These are phyloP conservation scores for Lachancea waltii DNA, from an alignment of 805 yeast species.

Conservation along the genomic window DNA sequence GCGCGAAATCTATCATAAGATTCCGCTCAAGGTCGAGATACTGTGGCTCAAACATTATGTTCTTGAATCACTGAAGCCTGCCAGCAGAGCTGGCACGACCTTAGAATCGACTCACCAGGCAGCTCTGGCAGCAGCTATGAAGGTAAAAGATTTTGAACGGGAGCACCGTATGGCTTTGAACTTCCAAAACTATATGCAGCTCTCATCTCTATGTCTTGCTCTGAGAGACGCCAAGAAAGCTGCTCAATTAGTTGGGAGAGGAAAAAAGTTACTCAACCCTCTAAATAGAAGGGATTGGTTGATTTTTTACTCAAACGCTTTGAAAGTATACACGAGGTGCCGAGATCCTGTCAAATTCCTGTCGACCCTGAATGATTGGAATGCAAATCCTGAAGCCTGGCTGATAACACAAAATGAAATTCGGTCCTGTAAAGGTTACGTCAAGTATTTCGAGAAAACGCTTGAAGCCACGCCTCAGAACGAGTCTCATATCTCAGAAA, in stretches of 20 bases:
- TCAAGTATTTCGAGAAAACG: constrained; percentile 16
- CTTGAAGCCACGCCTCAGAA: not conserved
- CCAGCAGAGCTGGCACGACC: not conserved
- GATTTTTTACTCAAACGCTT: constrained; percentile 18
- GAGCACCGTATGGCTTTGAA: constrained; percentile 11
- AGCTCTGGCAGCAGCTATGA: constrained; percentile 1
- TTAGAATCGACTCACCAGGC: constrained; percentile 2
- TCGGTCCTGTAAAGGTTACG: constrained; percentile 20
- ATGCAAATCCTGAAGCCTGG: constrained; percentile 15
- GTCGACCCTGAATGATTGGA: constrained; percentile 22
- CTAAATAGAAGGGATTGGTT: constrained; percentile 18
- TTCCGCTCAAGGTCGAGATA: constrained; percentile 23
- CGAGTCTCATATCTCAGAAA: constrained; percentile 5
- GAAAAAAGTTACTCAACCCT: constrained; percentile 10
- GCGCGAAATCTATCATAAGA: constrained; percentile 10
- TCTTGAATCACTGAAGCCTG: constrained; percentile 4
- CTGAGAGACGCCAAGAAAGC: constrained; percentile 14
- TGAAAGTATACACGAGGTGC: constrained; percentile 16
- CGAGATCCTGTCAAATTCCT: constrained; percentile 14
- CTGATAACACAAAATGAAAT: constrained; percentile 17
- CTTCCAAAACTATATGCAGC: constrained; percentile 22
- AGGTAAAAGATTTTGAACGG: constrained; percentile 16
- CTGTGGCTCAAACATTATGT: constrained; percentile 20
- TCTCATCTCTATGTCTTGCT: constrained; percentile 16
- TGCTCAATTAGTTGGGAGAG: constrained; percentile 4